Evolutionary conservation across 352 stramenopile species (phyloP).

Genomic region (Pythium pyrilobum): DNA sequence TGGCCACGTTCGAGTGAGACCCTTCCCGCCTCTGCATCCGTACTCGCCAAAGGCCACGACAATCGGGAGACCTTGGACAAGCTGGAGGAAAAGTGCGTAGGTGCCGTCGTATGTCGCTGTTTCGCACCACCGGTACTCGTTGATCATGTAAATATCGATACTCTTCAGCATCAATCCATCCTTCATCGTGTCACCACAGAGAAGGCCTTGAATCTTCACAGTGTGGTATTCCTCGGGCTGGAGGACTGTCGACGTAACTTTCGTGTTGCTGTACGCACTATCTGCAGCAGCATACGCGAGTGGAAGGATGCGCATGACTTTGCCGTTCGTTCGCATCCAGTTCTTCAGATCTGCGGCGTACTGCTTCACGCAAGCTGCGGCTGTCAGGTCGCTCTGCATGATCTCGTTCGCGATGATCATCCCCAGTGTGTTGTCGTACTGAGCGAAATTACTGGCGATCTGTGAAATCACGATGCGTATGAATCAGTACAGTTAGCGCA

Average conservation of each 20-base stretch:
- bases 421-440: slow-evolving; percentile 83
- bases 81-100: slow-evolving; percentile 66
- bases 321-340: slow-evolving; percentile 84
- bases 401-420: slow-evolving; percentile 87
- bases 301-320: slow-evolving; percentile 73
- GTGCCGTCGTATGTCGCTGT: slow-evolving; percentile 60
- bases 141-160: slow-evolving; percentile 88
- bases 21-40: slow-evolving; percentile 59
- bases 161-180: slow-evolving; percentile 75
- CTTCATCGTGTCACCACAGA: slow-evolving; percentile 81
- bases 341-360: slow-evolving; percentile 84
- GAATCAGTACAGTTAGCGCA: too few relatives aligned
- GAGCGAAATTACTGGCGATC: slow-evolving; percentile 85
- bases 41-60: slow-evolving; percentile 80
- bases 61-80: slow-evolving; percentile 76
- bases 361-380: slow-evolving; percentile 76
- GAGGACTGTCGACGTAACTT: slow-evolving; percentile 31
- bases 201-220: slow-evolving; percentile 76
- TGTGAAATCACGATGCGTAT: too few relatives aligned
- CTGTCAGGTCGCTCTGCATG: slow-evolving; percentile 74
- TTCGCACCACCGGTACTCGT: slow-evolving; percentile 85
- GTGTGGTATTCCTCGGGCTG: slow-evolving; percentile 73
- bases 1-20: slow-evolving; percentile 47
- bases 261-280: slow-evolving; percentile 47
- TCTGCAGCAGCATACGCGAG: slow-evolving; percentile 80